These are phyloP conservation scores for Climacium dendroides DNA, from an alignment of 225 moss, liverwort and hornwort species.

Conservation along the genomic window DNA sequence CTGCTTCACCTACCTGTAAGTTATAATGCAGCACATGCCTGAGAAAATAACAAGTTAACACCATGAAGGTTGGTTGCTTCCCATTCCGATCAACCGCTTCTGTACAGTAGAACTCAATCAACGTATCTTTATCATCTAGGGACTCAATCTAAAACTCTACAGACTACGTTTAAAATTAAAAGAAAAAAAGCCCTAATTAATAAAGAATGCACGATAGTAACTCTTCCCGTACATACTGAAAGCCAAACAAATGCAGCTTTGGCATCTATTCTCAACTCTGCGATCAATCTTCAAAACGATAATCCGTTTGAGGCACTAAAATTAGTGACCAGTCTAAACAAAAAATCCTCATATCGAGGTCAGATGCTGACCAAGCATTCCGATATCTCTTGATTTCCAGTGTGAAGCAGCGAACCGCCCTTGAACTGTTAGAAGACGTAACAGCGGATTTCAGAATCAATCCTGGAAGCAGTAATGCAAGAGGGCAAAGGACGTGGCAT, in stretches of 20 bases:
- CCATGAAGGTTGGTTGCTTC: background rate
- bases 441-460: background rate
- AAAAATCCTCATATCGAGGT: background rate
- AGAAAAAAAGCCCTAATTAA: background rate
- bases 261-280: background rate
- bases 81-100: background rate
- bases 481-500: constrained; percentile 12
- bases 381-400: background rate
- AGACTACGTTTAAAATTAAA: background rate
- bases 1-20: background rate
- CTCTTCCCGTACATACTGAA: background rate
- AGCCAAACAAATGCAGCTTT: background rate
- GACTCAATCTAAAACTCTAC: background rate
- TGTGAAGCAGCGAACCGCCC: background rate
- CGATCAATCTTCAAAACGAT: background rate
- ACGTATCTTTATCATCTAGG: background rate
- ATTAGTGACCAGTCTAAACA: background rate
- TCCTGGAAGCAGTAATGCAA: background rate
- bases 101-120: background rate
- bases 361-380: background rate
- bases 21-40: background rate
- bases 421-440: background rate
- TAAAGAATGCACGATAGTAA: background rate
- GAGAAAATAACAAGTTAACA: background rate
- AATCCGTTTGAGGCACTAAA: background rate